phyloP scores from a whole-genome alignment of 345 rosid genomes.

The Dovyalis caffra region DNA sequence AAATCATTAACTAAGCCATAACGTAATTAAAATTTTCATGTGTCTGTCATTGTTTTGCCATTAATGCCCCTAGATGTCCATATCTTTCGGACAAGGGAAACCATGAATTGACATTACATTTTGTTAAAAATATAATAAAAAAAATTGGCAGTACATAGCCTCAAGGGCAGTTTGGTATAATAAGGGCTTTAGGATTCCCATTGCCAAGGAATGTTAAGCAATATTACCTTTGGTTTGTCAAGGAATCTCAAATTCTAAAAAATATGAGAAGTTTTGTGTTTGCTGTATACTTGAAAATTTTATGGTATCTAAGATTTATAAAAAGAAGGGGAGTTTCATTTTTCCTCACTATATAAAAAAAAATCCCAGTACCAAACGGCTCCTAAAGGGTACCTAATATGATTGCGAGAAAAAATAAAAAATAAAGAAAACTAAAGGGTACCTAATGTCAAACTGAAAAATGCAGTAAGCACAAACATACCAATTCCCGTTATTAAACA shows the following conservation, averaged over 20 bases:
- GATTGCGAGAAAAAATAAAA: not conserved
- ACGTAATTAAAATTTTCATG: slow-evolving; percentile 20
- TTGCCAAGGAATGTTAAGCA: not conserved
- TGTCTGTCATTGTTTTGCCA: slow-evolving; percentile 14
- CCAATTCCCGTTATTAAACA: not conserved
- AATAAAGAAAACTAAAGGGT: not conserved
- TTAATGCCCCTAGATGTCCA: slow-evolving; percentile 11
- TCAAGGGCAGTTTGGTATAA: not conserved
- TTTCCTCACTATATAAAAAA: too few species aligned
- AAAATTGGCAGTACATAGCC: not conserved
- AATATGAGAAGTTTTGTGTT: too few species aligned
- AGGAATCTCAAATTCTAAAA: not conserved
- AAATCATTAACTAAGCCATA: not conserved
- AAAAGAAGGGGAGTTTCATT: too few species aligned
- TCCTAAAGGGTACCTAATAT: too few species aligned
- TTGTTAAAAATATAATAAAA: too few species aligned
- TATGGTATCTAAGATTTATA: not conserved
- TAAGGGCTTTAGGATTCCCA: not conserved
- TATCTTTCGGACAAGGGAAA: not conserved
- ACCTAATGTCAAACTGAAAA: not conserved
- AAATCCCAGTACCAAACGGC: too few species aligned
- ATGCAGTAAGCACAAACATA: not conserved
- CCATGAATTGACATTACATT: not conserved
- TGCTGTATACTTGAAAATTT: not conserved
- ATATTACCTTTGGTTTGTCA: too few species aligned